These are phyloP conservation scores for Aspergillus tanneri DNA, from an alignment of 2,329 filamentous ascomycete species.

Conservation along the genomic window DNA sequence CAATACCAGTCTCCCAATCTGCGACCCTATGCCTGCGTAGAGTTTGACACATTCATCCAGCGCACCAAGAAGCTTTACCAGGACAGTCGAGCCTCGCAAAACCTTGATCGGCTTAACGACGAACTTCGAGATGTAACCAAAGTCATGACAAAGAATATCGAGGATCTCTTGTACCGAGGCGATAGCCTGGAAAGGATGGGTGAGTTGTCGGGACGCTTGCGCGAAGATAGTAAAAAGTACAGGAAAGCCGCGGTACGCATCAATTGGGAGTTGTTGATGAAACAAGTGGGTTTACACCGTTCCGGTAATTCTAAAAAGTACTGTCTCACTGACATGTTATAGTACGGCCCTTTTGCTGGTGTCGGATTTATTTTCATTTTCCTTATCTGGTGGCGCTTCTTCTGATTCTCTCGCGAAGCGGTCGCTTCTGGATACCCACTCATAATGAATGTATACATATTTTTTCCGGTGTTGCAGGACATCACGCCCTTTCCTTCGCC, in stretches of 20 bases:
- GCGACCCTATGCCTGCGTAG: conserved; percentile 93
- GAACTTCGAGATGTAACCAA: conserved; percentile 97
- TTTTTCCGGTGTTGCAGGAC: conserved; percentile 35
- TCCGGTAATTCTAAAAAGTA: background rate
- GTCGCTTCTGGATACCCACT: conserved; percentile 18
- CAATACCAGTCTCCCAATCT: conserved; percentile 73
- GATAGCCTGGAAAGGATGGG: conserved; percentile 97
- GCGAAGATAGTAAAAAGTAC: conserved; percentile 95
- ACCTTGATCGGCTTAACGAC: conserved; percentile 92
- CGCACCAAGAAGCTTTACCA: conserved; percentile 92
- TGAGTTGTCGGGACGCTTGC: conserved; percentile 80
- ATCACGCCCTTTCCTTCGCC: conserved; percentile 20
- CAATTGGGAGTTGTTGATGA: conserved; percentile 94
- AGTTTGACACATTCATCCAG: conserved; percentile 96
- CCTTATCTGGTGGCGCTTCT: conserved; percentile 92
- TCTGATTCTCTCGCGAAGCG: conserved; percentile 50
- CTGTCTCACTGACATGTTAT: conserved; percentile 23
- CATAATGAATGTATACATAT: conserved; percentile 41
- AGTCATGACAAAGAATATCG: conserved; percentile 99
- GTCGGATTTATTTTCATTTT: conserved; percentile 79
- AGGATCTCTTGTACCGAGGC: conserved; percentile 91
- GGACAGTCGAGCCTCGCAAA: conserved; percentile 84
- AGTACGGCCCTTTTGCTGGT: conserved; percentile 85
- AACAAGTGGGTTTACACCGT: conserved; percentile 60
- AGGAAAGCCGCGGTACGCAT: conserved; percentile 87